A percentile compares a stretch with the other conserved stretches of the same genome.
Conservation (phyloP, 768 basidiomycete species). For the Lactarius psammicola region DNA sequence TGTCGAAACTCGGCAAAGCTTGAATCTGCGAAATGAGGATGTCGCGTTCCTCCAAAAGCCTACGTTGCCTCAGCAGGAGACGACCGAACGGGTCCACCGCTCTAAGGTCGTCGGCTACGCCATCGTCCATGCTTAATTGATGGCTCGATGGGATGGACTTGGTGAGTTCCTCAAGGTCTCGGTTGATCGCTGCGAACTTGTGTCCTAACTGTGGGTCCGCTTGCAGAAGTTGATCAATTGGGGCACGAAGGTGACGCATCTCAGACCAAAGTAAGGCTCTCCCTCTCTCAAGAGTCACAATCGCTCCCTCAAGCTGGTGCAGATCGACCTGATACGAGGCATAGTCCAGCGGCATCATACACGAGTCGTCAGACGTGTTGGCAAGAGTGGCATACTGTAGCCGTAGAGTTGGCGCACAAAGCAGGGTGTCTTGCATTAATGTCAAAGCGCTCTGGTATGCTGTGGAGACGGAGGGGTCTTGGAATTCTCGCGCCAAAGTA, state of each 20-base stretch:
- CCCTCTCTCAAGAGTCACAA: no score
- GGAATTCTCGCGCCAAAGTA: not conserved
- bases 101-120: not conserved
- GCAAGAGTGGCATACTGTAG: not conserved
- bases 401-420: not conserved
- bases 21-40: slow-evolving; percentile 1
- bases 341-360: not conserved
- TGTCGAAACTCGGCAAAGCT: not conserved
- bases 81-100: not conserved
- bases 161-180: not conserved
- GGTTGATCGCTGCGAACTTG: not conserved
- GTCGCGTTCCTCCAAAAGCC: slow-evolving; percentile 1
- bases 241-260: slow-evolving; percentile 16
- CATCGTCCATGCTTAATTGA: not conserved
- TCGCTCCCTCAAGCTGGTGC: not conserved
- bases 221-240: not conserved
- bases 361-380: not conserved
- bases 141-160: not conserved
- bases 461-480: not conserved
- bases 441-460: not conserved
- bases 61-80: not conserved
- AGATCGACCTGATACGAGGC: slow-evolving; percentile 1
- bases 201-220: not conserved
- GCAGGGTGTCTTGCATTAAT: not conserved
- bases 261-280: slow-evolving; percentile 21